phyloP scores from a whole-genome alignment of 2,329 filamentous ascomycete species.

The Didymellaceae sp. region DNA sequence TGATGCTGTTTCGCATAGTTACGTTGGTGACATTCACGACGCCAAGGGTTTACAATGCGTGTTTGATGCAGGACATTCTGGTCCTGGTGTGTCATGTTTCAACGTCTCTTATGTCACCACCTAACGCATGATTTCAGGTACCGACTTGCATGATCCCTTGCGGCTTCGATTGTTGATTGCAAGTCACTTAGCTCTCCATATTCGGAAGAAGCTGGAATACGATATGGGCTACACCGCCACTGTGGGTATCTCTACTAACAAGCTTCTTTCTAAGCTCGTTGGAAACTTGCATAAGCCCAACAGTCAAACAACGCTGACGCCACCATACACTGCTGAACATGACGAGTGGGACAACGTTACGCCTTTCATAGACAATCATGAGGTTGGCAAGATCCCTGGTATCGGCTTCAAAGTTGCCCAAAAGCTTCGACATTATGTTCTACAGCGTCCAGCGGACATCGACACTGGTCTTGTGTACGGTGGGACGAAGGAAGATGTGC shows the following conservation, averaged over 20 bases:
- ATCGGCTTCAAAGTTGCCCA: conserved; percentile 82
- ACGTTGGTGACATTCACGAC: background rate
- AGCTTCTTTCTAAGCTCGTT: conserved; percentile 82
- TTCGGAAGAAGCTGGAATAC: conserved; percentile 75
- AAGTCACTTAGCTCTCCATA: conserved; percentile 78
- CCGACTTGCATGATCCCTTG: conserved; percentile 46
- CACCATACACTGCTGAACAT: conserved; percentile 58
- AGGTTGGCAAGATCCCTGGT: conserved; percentile 81
- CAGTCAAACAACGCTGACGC: conserved; percentile 82
- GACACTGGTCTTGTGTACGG: conserved; percentile 57
- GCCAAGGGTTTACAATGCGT: background rate
- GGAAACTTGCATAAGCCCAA: conserved; percentile 86
- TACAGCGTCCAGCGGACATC: conserved; percentile 54
- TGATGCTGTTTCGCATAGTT: background rate
- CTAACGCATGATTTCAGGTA: conserved; percentile 4
- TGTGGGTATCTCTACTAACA: conserved; percentile 86
- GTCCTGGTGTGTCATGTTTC: conserved; percentile 13
- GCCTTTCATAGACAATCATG: conserved; percentile 75
- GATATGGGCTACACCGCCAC: conserved; percentile 86
- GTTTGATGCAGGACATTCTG: background rate
- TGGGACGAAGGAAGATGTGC: conserved; percentile 62
- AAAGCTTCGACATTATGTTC: conserved; percentile 67
- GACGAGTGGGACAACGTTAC: conserved; percentile 58
- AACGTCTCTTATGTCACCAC: background rate
- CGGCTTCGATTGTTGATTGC: conserved; percentile 72